Evolutionary conservation across 345 rosid genomes (phyloP).

Genomic region (Citrus unshiu): DNA sequence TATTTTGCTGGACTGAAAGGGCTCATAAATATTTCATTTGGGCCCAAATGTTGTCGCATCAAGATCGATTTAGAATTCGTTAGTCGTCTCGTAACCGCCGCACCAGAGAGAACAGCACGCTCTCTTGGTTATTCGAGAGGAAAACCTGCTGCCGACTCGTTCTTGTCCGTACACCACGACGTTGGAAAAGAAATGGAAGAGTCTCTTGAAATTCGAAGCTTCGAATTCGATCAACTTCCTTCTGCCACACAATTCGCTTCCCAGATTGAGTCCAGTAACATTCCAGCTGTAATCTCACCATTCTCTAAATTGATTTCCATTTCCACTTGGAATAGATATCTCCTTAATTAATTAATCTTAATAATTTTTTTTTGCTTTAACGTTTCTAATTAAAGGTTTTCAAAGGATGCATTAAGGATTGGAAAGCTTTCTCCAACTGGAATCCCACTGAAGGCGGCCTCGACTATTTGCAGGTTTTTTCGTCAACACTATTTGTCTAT

Average conservation of each 20-base stretch:
- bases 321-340: background rate
- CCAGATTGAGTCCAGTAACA: slow-evolving; percentile 56
- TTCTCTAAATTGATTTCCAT: background rate
- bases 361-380: background rate
- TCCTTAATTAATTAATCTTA: background rate
- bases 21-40: no score
- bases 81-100: background rate
- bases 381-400: slow-evolving; percentile 41
- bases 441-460: slow-evolving; percentile 67
- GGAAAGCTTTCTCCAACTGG: slow-evolving; percentile 72
- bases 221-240: slow-evolving; percentile 54
- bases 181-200: slow-evolving; percentile 21
- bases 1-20: no score
- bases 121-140: background rate
- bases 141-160: background rate
- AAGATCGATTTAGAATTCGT: background rate
- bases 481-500: background rate
- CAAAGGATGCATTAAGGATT: slow-evolving; percentile 46
- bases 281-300: slow-evolving; percentile 52
- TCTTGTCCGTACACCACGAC: background rate
- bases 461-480: slow-evolving; percentile 66
- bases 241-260: slow-evolving; percentile 52
- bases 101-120: background rate
- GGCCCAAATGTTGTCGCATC: background rate
- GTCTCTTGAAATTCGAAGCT: slow-evolving; percentile 30